A percentile compares a stretch with the other conserved stretches of the same genome.
Conservation (phyloP, 305 asterid genomes). For the Stenogyne calaminthoides region DNA sequence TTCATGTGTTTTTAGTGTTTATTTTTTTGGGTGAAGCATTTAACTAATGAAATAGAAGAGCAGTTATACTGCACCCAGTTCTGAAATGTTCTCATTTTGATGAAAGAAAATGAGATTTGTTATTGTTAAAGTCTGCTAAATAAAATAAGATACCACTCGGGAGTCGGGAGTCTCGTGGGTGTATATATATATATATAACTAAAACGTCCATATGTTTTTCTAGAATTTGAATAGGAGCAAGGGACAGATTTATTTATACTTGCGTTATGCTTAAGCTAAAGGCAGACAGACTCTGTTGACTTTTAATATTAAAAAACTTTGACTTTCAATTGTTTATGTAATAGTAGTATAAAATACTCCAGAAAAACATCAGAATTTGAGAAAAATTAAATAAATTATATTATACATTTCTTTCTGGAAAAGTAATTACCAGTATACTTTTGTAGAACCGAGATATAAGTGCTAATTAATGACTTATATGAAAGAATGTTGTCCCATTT, state of each 20-base stretch:
- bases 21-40: neutral
- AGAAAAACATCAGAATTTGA: neutral
- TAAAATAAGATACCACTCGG: neutral
- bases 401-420: neutral
- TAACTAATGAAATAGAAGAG: neutral
- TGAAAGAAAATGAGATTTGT: neutral
- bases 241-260: neutral
- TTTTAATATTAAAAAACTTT: neutral
- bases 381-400: neutral
- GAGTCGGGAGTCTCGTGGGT: neutral
- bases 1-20: neutral
- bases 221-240: too few relatives aligned
- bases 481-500: too few relatives aligned
- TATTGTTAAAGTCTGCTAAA: neutral
- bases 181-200: too few relatives aligned
- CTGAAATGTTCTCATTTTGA: neutral
- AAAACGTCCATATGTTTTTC: too few relatives aligned
- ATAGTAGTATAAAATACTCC: neutral
- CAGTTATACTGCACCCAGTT: neutral
- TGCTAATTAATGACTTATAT: neutral
- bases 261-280: neutral
- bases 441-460: neutral
- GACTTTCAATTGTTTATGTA: neutral
- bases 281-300: neutral
- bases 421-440: neutral